These are phyloP conservation scores for Stachybotrys elegans DNA, from an alignment of 2,329 filamentous ascomycete genomes.

Conservation along the genomic window DNA sequence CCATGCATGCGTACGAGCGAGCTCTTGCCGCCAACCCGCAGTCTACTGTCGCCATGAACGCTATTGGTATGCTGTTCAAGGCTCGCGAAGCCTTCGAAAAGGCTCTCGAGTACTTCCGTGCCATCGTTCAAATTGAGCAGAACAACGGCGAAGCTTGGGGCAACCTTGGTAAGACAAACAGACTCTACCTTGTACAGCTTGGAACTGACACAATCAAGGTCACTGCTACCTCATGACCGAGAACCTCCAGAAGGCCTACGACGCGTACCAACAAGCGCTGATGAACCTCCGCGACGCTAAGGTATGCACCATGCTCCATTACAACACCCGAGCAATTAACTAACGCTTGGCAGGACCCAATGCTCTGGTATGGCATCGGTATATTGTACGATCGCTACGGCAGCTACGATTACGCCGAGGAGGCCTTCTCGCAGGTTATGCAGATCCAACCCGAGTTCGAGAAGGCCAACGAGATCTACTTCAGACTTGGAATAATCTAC, in stretches of 20 bases:
- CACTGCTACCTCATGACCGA: constrained; percentile 99
- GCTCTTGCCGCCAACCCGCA: constrained; percentile 82
- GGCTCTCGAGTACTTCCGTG: constrained; percentile 87
- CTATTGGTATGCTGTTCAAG: constrained; percentile 85
- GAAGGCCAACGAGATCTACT: constrained; percentile 99
- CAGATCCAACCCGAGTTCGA: constrained; percentile 96
- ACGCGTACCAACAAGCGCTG: constrained; percentile 90
- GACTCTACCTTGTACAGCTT: constrained; percentile 1
- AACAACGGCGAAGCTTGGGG: constrained; percentile 96
- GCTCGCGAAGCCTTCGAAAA: constrained; percentile 91
- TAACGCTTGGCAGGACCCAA: constrained; percentile 64
- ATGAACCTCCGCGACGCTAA: constrained; percentile 92
- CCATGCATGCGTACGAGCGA: constrained; percentile 84
- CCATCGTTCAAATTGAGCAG: constrained; percentile 82
- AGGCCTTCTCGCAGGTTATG: constrained; percentile 98
- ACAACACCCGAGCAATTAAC: constrained; percentile 1
- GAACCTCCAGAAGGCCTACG: constrained; percentile 92
- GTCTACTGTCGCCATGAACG: constrained; percentile 88
- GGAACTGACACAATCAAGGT: constrained; percentile 44
- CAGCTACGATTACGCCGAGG: constrained; percentile 92
- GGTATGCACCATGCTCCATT: constrained; percentile 56
- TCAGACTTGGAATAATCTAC: constrained; percentile 98
- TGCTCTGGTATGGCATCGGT: constrained; percentile 97
- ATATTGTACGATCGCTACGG: constrained; percentile 97
- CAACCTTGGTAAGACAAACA: constrained; percentile 65